Evolutionary conservation across 2,329 filamentous ascomycete species (phyloP), one percentile per base, ranked within the genome.

Genomic region (Pseudogymnoascus sp.): DNA sequence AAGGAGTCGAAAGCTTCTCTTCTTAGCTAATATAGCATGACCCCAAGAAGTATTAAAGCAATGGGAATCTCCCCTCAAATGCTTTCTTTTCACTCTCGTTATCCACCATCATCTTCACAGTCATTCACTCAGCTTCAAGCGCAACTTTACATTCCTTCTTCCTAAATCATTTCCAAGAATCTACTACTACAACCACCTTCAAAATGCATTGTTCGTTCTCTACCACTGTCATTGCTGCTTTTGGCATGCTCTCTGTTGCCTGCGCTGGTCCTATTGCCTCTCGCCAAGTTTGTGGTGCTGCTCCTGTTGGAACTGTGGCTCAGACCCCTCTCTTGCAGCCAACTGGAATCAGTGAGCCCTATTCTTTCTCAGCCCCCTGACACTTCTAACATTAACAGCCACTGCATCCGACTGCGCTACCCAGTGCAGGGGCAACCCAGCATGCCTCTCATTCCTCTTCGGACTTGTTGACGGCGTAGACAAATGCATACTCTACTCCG

Each of bases 401-500:
- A 40, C 38, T 40, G 38, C 38, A 40, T 40, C 38, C 38, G 63
- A 38, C 13, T 68, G 67, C 61, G 61, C 63, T 53, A 53, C 64
- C 31, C 50, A 65, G 60, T 68, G 67, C 44, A 61, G 62, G 9
- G 65, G 64, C 17, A 64, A 65, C 37, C 29, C 61, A 15, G 53
- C 53, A 19, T 68, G 67, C 33, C 42, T 64, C 23, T 65, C 67
- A 2, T 67, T 68, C 62, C 61, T 66, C 35, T 68, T 67, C 35
- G 67, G 67, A 10, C 60, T 67, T 60, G 65, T 66, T 13, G 53
- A 68, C 42, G 62, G 61, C 19, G 62, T 11, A 13, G 53, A 53
- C 35, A 40, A 67, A 38, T 69, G 68, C 61, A 67, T 68, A 31
- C 66, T 68, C 44, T 69, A 65, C 65, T 64, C 65, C 9, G 67